Evolutionary conservation across 768 basidiomycete genomes (phyloP).

Genomic region (Psilocybe tampanensis): DNA sequence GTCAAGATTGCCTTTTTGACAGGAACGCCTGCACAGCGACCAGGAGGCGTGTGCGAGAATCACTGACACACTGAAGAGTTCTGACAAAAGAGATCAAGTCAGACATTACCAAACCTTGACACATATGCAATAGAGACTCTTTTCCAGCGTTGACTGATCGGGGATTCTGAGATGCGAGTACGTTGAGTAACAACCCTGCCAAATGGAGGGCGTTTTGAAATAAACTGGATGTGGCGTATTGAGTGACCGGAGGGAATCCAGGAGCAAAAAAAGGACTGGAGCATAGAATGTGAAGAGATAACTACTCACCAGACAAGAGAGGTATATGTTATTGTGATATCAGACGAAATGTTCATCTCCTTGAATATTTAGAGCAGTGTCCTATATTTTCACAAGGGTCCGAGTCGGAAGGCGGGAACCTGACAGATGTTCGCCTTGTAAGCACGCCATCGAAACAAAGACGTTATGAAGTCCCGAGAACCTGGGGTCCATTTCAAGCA

Average conservation of each 20-base stretch:
- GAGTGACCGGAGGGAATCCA: too few relatives aligned
- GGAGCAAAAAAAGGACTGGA: not conserved
- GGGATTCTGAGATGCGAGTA: too few relatives aligned
- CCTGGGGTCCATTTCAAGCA: constrained; percentile 9
- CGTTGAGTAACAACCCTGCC: too few relatives aligned
- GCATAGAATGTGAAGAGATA: constrained; percentile 3
- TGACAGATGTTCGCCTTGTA: constrained; percentile 2
- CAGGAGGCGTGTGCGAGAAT: constrained; percentile 4
- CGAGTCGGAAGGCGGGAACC: not conserved
- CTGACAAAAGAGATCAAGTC: constrained; percentile 9
- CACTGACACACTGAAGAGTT: constrained; percentile 10
- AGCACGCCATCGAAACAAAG: constrained; percentile 2
- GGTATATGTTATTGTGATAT: not conserved
- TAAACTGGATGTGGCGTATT: too few relatives aligned
- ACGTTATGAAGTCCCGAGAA: not conserved
- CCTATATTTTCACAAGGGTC: not conserved
- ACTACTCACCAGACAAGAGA: constrained; percentile 6
- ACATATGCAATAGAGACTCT: not conserved
- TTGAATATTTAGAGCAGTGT: constrained; percentile 3
- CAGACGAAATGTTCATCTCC: not conserved
- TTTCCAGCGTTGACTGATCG: not conserved
- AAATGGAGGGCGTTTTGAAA: too few relatives aligned
- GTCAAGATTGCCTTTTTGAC: constrained; percentile 11
- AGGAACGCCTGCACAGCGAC: constrained; percentile 1
- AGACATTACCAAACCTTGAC: constrained; percentile 10